These are phyloP conservation scores for Spatholobus suberectus DNA, from an alignment of 306 rosid genomes.

Conservation along the genomic window DNA sequence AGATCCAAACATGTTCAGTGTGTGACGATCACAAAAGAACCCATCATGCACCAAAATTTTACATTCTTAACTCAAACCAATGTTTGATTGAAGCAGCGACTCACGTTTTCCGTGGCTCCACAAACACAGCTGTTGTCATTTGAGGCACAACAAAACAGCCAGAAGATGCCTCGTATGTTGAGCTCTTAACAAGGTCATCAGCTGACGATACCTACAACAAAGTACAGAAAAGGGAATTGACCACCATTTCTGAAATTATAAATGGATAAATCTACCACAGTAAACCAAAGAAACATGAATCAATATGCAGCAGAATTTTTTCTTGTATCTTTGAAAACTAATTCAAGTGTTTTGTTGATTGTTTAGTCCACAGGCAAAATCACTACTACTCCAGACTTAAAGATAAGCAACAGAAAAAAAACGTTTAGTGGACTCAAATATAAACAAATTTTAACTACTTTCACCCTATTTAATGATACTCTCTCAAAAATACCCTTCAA, in stretches of 20 bases:
- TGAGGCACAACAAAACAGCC: conserved; percentile 73
- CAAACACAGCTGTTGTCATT: conserved; percentile 81
- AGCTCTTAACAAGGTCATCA: conserved; percentile 70
- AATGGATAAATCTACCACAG: neutral
- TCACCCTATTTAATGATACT: too few relatives aligned
- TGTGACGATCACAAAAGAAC: conserved; percentile 19
- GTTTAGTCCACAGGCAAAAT: neutral
- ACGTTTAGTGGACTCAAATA: too few relatives aligned
- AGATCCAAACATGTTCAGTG: neutral
- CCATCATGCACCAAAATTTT: conserved; percentile 18
- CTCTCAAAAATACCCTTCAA: too few relatives aligned
- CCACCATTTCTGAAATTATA: neutral
- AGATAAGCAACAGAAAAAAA: too few relatives aligned
- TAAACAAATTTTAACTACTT: too few relatives aligned
- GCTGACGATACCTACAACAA: conserved; percentile 60
- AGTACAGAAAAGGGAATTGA: neutral
- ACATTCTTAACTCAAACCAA: neutral
- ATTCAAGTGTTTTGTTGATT: neutral
- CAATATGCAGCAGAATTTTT: neutral
- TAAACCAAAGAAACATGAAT: conserved; percentile 9
- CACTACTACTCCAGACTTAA: too few relatives aligned
- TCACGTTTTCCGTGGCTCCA: conserved; percentile 64
- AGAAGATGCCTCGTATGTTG: conserved; percentile 64
- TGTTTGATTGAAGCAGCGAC: neutral
- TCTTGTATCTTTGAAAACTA: neutral